Base-by-base conservation (phyloP, 163 green algal genomes). In the Trebouxia gelatinosa region DNA sequence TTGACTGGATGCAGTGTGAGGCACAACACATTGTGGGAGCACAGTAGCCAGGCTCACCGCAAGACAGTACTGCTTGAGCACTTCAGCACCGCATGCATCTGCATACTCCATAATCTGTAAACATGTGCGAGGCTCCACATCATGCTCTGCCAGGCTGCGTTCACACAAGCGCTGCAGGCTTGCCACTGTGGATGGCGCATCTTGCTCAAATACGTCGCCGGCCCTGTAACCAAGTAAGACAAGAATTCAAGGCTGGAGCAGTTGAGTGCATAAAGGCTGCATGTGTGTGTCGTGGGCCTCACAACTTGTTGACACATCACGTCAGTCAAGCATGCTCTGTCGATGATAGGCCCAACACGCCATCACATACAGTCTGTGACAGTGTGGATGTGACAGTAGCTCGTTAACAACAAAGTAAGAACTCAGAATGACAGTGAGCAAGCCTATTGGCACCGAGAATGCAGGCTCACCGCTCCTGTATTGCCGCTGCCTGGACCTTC, bases 21-120 rank as follows among this genome's bases (percentile, higher is more conserved):
- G n/a, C n/a, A n/a, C n/a, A n/a, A n/a, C n/a, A n/a, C n/a, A n/a
- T n/a, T n/a, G n/a, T n/a, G n/a, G n/a, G n/a, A n/a, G n/a, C n/a
- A n/a, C n/a, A n/a, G n/a, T n/a, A n/a, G n/a, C n/a, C 54, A 80
- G 21, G n/a, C 64, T 65, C 28, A 83, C 74, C 6, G 81, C 77
- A 13, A 93, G n/a, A 82, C 92, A 96, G 78, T 90, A 90, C 59
- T 78, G 75, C 48, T 82, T 83, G 51, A 97, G 88, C 77, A 92
- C 40, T 57, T 80, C 19, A 7, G 92, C 88, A 2, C 87, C 86
- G 0, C 86, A 86, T 26, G 89, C 82, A 58, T 97, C 92, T 29
- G 92, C 92, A 70, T 91, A 97, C 84, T 94, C 84, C 80, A 96
- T 77, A 21, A 95, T 70, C 46, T 87, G 78, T 61, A 91, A 81